phyloP scores from a whole-genome alignment of 2,329 filamentous ascomycete genomes.

The Blumeria hordei region DNA sequence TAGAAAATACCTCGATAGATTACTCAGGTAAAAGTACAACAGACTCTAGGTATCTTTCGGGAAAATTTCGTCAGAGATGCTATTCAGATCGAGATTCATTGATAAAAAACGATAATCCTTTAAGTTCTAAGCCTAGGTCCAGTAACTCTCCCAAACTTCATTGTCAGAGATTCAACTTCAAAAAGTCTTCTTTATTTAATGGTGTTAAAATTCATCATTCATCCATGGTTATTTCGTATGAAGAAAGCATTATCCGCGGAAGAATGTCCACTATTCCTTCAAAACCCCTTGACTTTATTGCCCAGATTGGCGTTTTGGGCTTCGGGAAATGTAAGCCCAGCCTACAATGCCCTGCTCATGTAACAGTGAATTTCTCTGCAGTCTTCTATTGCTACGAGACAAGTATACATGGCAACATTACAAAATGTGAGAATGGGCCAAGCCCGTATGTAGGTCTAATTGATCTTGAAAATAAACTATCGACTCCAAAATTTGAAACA shows the following conservation, averaged over 20 bases:
- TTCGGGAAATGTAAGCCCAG: constrained; percentile 71
- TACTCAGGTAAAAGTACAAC: no score
- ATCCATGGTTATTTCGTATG: constrained; percentile 92
- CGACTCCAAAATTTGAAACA: constrained; percentile 17
- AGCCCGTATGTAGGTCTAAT: constrained; percentile 91
- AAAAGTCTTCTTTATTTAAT: constrained; percentile 20
- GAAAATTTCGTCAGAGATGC: no score
- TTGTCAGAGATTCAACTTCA: constrained; percentile 19
- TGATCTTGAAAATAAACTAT: constrained; percentile 53
- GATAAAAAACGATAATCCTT: no score
- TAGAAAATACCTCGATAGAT: constrained; percentile 31
- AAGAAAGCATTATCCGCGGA: constrained; percentile 84
- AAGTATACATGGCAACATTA: constrained; percentile 31
- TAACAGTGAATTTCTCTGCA: constrained; percentile 73
- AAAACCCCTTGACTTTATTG: constrained; percentile 74
- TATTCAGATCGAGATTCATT: no score
- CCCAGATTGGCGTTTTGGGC: constrained; percentile 83
- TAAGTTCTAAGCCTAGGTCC: constrained; percentile 22
- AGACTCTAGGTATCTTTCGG: no score
- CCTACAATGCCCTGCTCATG: constrained; percentile 68
- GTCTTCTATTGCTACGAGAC: constrained; percentile 86
- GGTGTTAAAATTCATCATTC: constrained; percentile 62
- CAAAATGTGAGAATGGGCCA: constrained; percentile 55
- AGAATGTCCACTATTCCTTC: constrained; percentile 94
- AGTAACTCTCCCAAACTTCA: constrained; percentile 15